These are phyloP conservation scores for Jamesozyma rosinii DNA, from an alignment of 805 yeast genomes.

Conservation along the genomic window DNA sequence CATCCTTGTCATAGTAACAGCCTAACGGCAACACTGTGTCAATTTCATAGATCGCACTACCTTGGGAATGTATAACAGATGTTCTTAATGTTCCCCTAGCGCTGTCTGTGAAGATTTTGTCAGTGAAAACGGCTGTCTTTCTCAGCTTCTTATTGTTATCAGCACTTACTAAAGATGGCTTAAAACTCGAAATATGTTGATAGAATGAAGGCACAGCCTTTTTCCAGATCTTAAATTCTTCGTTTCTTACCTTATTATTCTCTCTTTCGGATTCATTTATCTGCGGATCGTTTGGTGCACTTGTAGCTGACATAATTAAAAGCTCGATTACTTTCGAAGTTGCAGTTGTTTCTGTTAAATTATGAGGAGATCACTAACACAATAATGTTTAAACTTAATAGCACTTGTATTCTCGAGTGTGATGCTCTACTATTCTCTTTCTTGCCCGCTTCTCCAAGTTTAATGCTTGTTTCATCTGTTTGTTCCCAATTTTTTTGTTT, in stretches of 20 bases:
- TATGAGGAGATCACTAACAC: too few relatives aligned
- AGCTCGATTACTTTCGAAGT: too few relatives aligned
- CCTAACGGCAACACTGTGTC: conserved; percentile 26
- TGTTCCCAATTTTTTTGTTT: too few relatives aligned
- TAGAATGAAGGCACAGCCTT: conserved; percentile 73
- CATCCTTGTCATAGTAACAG: neutral
- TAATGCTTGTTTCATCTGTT: too few relatives aligned
- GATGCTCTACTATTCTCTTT: too few relatives aligned
- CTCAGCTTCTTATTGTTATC: conserved; percentile 11
- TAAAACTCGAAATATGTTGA: conserved; percentile 30
- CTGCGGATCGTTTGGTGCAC: neutral
- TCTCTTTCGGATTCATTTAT: neutral
- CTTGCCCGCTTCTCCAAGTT: too few relatives aligned
- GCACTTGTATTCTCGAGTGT: too few relatives aligned
- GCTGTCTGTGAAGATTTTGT: conserved; percentile 18
- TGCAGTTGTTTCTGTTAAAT: too few relatives aligned
- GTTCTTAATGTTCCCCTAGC: conserved; percentile 23
- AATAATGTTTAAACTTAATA: too few relatives aligned
- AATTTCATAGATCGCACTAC: conserved; percentile 23
- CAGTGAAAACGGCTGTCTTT: conserved; percentile 21
- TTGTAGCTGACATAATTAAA: neutral
- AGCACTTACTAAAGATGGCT: conserved; percentile 26
- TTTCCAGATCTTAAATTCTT: conserved; percentile 76
- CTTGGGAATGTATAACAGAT: conserved; percentile 21
- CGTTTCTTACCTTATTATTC: conserved; percentile 48